Percentiles rank a stretch among this genome's conserved stretches.
Conservation (phyloP, 2,329 filamentous ascomycete genomes). For the Sporothrix phasma region DNA sequence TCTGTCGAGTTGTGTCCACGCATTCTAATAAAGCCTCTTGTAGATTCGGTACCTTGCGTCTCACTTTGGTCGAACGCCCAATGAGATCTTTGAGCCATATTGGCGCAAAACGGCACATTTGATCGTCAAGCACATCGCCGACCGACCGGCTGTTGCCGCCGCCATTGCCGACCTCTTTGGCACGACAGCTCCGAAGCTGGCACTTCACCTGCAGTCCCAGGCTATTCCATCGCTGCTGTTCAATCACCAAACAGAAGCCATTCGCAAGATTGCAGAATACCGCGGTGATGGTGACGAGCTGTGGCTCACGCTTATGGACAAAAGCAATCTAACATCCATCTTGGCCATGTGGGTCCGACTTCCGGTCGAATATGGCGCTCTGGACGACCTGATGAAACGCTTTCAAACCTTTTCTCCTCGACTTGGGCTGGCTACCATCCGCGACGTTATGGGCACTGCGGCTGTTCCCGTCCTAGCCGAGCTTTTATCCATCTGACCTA, state of each 20-base stretch:
- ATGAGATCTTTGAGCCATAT: slow-evolving; percentile 70
- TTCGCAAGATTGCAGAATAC: slow-evolving; percentile 71
- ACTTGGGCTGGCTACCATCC: slow-evolving; percentile 15
- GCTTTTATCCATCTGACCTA: slow-evolving; percentile 16
- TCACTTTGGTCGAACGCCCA: slow-evolving; percentile 49
- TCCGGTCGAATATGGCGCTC: slow-evolving; percentile 8
- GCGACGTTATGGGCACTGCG: slow-evolving; percentile 17
- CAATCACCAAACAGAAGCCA: slow-evolving; percentile 51
- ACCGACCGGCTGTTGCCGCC: slow-evolving; percentile 71
- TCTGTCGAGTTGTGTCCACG: too few relatives aligned
- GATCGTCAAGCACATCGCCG: slow-evolving; percentile 70
- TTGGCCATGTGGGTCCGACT: slow-evolving; percentile 32
- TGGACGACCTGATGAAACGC: slow-evolving; percentile 17
- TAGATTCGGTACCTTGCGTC: slow-evolving; percentile 61
- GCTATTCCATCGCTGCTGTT: slow-evolving; percentile 82
- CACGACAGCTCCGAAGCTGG: slow-evolving; percentile 62
- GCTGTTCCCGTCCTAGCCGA: slow-evolving; percentile 18
- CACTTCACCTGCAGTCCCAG: slow-evolving; percentile 66
- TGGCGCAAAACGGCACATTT: slow-evolving; percentile 79
- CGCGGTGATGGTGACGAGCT: slow-evolving; percentile 55
- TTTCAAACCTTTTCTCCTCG: slow-evolving; percentile 14
- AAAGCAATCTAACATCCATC: slow-evolving; percentile 46
- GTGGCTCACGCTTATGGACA: slow-evolving; percentile 45
- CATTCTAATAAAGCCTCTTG: background rate
- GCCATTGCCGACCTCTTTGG: slow-evolving; percentile 72